Conservation (phyloP, 768 basidiomycete genomes). For the Rubroboletus pulcherrimus region DNA sequence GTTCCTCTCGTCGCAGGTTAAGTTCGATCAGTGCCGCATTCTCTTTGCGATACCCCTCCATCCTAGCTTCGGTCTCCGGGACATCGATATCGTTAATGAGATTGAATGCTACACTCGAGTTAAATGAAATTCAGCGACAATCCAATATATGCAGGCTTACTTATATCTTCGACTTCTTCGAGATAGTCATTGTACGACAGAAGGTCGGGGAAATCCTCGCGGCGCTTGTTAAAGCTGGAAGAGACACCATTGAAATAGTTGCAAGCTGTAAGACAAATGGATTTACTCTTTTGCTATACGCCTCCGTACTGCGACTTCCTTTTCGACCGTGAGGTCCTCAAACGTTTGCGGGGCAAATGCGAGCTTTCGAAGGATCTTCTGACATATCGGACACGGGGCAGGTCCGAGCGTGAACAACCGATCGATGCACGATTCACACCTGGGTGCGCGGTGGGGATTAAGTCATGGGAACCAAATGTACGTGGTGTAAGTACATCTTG, state of each 20-base stretch:
- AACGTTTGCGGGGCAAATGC: constrained; percentile 97
- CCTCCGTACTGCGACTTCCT: constrained; percentile 86
- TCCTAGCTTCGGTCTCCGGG: constrained; percentile 75
- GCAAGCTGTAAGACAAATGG: neutral
- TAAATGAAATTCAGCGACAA: neutral
- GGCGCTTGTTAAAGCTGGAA: constrained; percentile 86
- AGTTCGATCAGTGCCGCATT: constrained; percentile 82
- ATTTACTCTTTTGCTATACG: constrained; percentile 85
- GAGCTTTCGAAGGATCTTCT: constrained; percentile 80
- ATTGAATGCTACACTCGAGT: constrained; percentile 70
- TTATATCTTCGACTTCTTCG: constrained; percentile 92
- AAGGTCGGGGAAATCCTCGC: constrained; percentile 82
- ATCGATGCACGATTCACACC: constrained; percentile 99
- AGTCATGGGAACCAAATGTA: constrained; percentile 3
- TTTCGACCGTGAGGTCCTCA: constrained; percentile 88
- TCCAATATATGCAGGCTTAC: constrained; percentile 34
- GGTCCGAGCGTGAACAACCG: constrained; percentile 93
- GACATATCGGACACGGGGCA: constrained; percentile 93
- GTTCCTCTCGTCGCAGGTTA: constrained; percentile 79
- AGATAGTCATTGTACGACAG: constrained; percentile 91
- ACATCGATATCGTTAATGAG: constrained; percentile 88
- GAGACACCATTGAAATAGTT: neutral
- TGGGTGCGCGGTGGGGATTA: constrained; percentile 29
- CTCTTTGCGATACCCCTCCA: constrained; percentile 71
- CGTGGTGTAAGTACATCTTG: constrained; percentile 69